Base-by-base conservation (phyloP, 148 eudicot species). In the Diospyros kaki region DNA sequence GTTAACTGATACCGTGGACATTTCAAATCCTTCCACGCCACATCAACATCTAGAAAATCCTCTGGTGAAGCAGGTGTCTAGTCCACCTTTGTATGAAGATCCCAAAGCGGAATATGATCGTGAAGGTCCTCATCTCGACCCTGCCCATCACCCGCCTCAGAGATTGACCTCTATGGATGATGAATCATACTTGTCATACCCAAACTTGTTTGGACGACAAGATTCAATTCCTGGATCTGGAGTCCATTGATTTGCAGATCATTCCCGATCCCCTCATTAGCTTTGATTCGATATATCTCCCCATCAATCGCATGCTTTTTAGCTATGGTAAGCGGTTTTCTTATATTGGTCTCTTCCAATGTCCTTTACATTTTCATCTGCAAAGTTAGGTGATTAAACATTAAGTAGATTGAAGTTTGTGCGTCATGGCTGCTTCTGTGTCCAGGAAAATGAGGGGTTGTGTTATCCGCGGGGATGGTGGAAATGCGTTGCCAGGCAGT, bases 91-190 rank as follows among this genome's bases (percentile, higher is more conserved):
- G 11, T 81, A 75, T 72, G 82, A 75, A 75, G 71, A 54, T 58
- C 64, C 64, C 17, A 70, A 77, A 66, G 58, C 69, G 67, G 78
- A 40, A 13, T 72, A 68, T 62, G 78, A 80, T 53, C 73, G 71
- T 50, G 70, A 74, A 62, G 72, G 46, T 69, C 60, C 17, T 43
- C 75, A 76, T 68, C 77, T 77, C 39, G 82, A 63, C 69, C 12
- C 69, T 41, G 70, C 81, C 54, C 62, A 17, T 61, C 84, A 81
- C 50, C 90, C 77, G 67, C 91, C 93, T 58, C 88, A 78, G 56
- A 86, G 92, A 81, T 68, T 88, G 82, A 80, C 87, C 43, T 90
- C 97, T 10, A 84, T 87, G 83, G 96, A 89, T 41, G 96, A 92
- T 52, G 98, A 93, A 42, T 40, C 87, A 4, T 84, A 70, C 58